Percentiles rank a stretch among this genome's conserved stretches.
phyloP scores from a whole-genome alignment of 2,329 filamentous ascomycete species.

The Aspergillus sojae region DNA sequence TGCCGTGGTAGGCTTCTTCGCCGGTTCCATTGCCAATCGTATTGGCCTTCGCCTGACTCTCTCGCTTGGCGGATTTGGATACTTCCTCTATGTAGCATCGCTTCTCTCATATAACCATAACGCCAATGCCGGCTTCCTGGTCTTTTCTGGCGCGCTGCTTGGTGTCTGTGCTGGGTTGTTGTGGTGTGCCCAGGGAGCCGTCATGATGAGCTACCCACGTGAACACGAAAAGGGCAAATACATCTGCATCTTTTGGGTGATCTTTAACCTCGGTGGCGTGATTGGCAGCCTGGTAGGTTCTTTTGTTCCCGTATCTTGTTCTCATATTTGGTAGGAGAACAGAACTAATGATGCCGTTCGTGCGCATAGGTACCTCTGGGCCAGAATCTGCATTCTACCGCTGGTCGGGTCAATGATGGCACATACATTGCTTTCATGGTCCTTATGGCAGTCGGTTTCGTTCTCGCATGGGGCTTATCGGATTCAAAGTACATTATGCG shows the following conservation, averaged over 20 bases:
- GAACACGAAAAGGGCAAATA: slow-evolving; percentile 83
- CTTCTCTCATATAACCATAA: slow-evolving; percentile 56
- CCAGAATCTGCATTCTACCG: slow-evolving; percentile 48
- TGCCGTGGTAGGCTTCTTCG: slow-evolving; percentile 65
- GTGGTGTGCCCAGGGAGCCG: slow-evolving; percentile 55
- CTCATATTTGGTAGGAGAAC: not conserved
- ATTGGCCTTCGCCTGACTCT: slow-evolving; percentile 48
- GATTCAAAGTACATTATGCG: slow-evolving; percentile 74
- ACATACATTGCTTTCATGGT: slow-evolving; percentile 89
- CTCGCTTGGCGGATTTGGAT: slow-evolving; percentile 51
- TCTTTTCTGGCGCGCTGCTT: slow-evolving; percentile 53
- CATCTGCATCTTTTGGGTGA: slow-evolving; percentile 91
- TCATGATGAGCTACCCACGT: slow-evolving; percentile 78
- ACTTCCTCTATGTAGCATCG: slow-evolving; percentile 53
- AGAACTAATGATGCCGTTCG: not conserved
- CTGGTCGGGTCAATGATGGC: slow-evolving; percentile 60
- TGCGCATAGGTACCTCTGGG: slow-evolving; percentile 45
- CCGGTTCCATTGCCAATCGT: slow-evolving; percentile 53
- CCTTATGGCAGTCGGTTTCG: slow-evolving; percentile 74
- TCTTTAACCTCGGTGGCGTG: slow-evolving; percentile 90
- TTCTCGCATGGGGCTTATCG: slow-evolving; percentile 69
- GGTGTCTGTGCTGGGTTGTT: slow-evolving; percentile 54
- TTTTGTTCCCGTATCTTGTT: not conserved
- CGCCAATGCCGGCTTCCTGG: slow-evolving; percentile 50
- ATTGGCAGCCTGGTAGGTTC: slow-evolving; percentile 70